Evolutionary conservation across 257 asterid species (phyloP).

Genomic region (Solanum medicagineum): DNA sequence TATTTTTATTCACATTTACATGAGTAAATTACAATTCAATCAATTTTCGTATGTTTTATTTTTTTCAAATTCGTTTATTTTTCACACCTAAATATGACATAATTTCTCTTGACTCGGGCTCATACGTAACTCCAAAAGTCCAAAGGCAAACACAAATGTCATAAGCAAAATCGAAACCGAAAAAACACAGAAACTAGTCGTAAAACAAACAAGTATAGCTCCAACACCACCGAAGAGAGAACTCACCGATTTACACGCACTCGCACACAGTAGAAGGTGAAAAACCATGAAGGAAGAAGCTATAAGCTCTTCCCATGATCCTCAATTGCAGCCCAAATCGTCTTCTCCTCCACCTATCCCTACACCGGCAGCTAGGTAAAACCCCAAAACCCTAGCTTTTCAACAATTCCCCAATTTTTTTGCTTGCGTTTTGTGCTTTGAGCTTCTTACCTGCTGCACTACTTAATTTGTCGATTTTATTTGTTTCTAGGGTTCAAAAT

Average conservation of each 20-base stretch:
- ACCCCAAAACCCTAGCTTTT: background rate
- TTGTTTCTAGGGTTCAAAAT: background rate
- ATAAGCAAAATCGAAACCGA: too few species aligned
- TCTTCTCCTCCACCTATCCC: slow-evolving; percentile 70
- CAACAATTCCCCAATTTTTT: background rate
- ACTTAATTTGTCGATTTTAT: background rate
- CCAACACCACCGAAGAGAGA: background rate
- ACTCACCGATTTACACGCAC: background rate
- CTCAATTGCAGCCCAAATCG: slow-evolving; percentile 53
- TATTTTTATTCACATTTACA: too few species aligned
- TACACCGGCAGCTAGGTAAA: slow-evolving; percentile 96
- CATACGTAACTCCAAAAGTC: too few species aligned
- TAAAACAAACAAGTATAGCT: background rate
- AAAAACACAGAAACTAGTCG: background rate
- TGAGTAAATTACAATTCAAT: too few species aligned
- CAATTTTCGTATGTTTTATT: too few species aligned
- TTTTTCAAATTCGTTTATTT: too few species aligned
- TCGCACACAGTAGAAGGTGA: background rate
- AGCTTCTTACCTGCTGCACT: too few species aligned
- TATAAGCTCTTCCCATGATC: slow-evolving; percentile 81
- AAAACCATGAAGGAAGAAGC: slow-evolving; percentile 79
- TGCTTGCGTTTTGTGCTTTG: background rate
- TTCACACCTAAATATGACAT: too few species aligned
- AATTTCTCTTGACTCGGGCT: too few species aligned
- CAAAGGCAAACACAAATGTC: too few species aligned